Percentiles rank a stretch among this genome's conserved stretches.
Evolutionary conservation across 1,284 basidiomycete species (phyloP).

Genomic region (Cryptococcus floricola): DNA sequence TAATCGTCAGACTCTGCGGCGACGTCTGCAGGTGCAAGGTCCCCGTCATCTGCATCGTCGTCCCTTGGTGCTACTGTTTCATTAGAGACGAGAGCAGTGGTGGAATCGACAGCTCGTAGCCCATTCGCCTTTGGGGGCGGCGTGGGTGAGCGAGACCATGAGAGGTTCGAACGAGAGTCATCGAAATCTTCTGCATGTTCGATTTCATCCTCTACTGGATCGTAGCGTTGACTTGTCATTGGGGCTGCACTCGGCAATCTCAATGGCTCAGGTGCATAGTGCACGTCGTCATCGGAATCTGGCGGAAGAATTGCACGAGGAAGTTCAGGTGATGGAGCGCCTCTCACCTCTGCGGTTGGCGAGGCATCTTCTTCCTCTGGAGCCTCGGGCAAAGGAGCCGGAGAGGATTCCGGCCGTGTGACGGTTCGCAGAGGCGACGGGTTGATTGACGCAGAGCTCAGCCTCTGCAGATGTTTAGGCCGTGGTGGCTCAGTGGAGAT

Average conservation of each 20-base stretch:
- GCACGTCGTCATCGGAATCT: slow-evolving; percentile 8
- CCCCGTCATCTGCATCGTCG: slow-evolving; percentile 50
- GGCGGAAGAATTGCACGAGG: too few relatives aligned
- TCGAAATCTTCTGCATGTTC: slow-evolving; percentile 17
- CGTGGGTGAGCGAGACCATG: slow-evolving; percentile 45
- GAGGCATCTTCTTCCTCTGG: background rate
- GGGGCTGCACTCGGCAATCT: background rate
- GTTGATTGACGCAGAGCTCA: slow-evolving; percentile 8
- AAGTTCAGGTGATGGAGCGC: too few relatives aligned
- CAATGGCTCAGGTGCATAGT: background rate
- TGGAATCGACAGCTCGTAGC: slow-evolving; percentile 21
- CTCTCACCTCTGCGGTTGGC: background rate
- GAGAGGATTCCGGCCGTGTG: slow-evolving; percentile 10
- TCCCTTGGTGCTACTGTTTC: slow-evolving; percentile 18
- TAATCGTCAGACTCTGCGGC: slow-evolving; percentile 85
- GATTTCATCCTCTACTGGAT: background rate
- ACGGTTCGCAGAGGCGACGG: slow-evolving; percentile 12
- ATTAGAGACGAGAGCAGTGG: slow-evolving; percentile 11
- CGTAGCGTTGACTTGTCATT: background rate
- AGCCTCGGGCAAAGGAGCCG: background rate
- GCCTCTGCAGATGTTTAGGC: slow-evolving; percentile 1
- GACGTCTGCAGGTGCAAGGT: slow-evolving; percentile 61
- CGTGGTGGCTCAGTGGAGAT: background rate
- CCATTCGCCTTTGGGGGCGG: slow-evolving; percentile 9
- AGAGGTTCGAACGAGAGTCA: slow-evolving; percentile 32